These are phyloP conservation scores for Baorangia bicolor DNA, from an alignment of 768 basidiomycete species.

Conservation along the genomic window DNA sequence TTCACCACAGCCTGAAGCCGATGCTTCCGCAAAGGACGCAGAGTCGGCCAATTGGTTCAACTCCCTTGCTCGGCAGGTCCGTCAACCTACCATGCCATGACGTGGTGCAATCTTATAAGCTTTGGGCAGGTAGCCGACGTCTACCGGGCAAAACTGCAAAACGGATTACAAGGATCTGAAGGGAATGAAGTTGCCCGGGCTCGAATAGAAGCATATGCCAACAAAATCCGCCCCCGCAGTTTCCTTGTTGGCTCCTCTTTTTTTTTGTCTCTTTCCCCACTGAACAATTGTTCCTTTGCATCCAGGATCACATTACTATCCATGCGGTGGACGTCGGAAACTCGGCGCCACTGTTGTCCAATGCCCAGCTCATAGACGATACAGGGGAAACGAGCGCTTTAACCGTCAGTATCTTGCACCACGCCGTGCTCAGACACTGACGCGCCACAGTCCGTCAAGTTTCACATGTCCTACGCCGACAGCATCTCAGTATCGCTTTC, in stretches of 20 bases:
- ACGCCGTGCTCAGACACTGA: constrained; percentile 10
- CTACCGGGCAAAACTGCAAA: constrained; percentile 76
- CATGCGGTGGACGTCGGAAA: constrained; percentile 82
- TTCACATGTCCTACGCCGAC: constrained; percentile 84
- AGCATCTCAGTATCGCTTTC: constrained; percentile 79
- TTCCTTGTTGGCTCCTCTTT: constrained; percentile 53
- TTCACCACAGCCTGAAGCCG: constrained; percentile 18
- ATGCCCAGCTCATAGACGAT: constrained; percentile 51
- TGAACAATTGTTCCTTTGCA: constrained; percentile 4
- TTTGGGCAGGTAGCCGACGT: constrained; percentile 56
- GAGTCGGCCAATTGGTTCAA: constrained; percentile 96
- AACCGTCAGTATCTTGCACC: constrained; percentile 29
- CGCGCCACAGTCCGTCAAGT: constrained; percentile 65
- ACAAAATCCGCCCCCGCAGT: constrained; percentile 66
- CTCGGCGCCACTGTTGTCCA: constrained; percentile 74
- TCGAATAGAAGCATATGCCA: constrained; percentile 78
- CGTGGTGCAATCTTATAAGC: neutral
- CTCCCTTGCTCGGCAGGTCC: constrained; percentile 75
- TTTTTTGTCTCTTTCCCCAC: neutral
- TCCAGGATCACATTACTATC: constrained; percentile 81
- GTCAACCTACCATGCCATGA: constrained; percentile 15
- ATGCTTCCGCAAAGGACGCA: constrained; percentile 24
- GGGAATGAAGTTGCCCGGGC: constrained; percentile 83
- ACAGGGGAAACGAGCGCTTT: constrained; percentile 13
- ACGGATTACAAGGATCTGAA: constrained; percentile 64